These are phyloP conservation scores for Aureobasidium sp. DNA, from an alignment of 2,329 filamentous ascomycete species.

Conservation along the genomic window DNA sequence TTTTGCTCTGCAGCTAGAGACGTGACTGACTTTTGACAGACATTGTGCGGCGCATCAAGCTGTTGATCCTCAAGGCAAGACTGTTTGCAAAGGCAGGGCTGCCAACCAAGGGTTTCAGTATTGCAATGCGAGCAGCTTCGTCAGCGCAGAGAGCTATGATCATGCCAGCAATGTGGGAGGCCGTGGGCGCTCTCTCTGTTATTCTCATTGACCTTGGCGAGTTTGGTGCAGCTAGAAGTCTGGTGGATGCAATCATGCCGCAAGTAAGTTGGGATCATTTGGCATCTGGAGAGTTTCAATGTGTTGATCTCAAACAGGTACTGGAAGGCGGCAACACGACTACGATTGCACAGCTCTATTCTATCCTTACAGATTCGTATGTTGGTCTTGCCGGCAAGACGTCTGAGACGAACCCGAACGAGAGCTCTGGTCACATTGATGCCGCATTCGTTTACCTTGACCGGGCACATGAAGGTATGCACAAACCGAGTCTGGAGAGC, in stretches of 20 bases:
- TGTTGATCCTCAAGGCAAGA: slow-evolving; percentile 64
- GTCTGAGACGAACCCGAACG: slow-evolving; percentile 25
- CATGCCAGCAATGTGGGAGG: slow-evolving; percentile 62
- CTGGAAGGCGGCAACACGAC: slow-evolving; percentile 59
- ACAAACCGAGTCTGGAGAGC: not conserved
- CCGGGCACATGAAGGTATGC: slow-evolving; percentile 26
- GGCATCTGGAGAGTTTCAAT: not conserved
- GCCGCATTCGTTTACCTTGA: slow-evolving; percentile 23
- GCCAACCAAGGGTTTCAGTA: slow-evolving; percentile 65
- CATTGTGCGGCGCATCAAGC: slow-evolving; percentile 57
- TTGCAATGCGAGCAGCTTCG: slow-evolving; percentile 65
- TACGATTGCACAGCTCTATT: slow-evolving; percentile 59
- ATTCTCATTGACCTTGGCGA: slow-evolving; percentile 64
- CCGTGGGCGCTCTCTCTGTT: slow-evolving; percentile 56
- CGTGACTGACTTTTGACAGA: slow-evolving; percentile 36
- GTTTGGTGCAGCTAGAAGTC: slow-evolving; percentile 54
- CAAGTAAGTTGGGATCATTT: slow-evolving; percentile 41
- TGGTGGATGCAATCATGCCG: slow-evolving; percentile 63
- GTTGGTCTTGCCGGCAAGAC: slow-evolving; percentile 63
- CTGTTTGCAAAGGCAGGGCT: slow-evolving; percentile 60
- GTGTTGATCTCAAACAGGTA: slow-evolving; percentile 22
- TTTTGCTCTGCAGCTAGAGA: no score
- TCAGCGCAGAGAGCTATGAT: slow-evolving; percentile 63
- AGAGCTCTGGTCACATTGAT: slow-evolving; percentile 21
- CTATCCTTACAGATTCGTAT: slow-evolving; percentile 63